Evolutionary conservation across 495 filamentous ascomycete species (phyloP).

Genomic region (Penicillium herquei): DNA sequence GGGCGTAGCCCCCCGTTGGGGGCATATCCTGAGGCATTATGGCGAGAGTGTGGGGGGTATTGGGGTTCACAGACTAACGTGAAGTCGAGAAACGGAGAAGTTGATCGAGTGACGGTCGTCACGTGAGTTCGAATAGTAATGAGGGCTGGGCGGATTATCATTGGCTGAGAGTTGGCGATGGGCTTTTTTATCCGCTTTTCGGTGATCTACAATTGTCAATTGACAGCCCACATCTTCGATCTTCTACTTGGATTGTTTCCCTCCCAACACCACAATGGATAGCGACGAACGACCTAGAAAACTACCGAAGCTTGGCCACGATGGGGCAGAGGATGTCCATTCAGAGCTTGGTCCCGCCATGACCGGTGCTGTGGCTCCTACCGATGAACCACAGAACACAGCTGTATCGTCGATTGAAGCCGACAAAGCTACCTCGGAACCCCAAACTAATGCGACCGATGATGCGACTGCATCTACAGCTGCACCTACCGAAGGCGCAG

Average conservation of each 20-base stretch:
- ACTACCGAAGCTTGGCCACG: conserved; percentile 45
- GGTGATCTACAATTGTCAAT: conserved; percentile 17
- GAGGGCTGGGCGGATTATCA: conserved; percentile 25
- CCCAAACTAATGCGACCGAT: background rate
- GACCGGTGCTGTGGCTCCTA: conserved; percentile 26
- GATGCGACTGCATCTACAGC: background rate
- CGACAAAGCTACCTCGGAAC: background rate
- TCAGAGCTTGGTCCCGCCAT: conserved; percentile 29
- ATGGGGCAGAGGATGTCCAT: conserved; percentile 10
- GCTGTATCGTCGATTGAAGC: conserved; percentile 1
- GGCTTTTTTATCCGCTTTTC: conserved; percentile 19
- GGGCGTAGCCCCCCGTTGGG: conserved; percentile 87
- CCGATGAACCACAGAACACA: background rate
- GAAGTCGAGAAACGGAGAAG: conserved; percentile 34
- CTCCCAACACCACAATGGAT: conserved; percentile 39
- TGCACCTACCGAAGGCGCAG: conserved; percentile 9
- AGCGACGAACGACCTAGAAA: conserved; percentile 54
- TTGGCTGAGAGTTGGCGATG: conserved; percentile 26
- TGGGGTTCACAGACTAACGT: conserved; percentile 12
- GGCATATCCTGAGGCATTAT: conserved; percentile 80
- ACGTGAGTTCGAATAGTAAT: conserved; percentile 40
- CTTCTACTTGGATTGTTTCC: background rate
- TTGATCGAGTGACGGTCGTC: conserved; percentile 30
- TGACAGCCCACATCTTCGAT: conserved; percentile 11
- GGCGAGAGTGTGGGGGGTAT: conserved; percentile 19